These are phyloP conservation scores for Jamesozyma rosinii DNA, from an alignment of 805 yeast species.

Conservation along the genomic window DNA sequence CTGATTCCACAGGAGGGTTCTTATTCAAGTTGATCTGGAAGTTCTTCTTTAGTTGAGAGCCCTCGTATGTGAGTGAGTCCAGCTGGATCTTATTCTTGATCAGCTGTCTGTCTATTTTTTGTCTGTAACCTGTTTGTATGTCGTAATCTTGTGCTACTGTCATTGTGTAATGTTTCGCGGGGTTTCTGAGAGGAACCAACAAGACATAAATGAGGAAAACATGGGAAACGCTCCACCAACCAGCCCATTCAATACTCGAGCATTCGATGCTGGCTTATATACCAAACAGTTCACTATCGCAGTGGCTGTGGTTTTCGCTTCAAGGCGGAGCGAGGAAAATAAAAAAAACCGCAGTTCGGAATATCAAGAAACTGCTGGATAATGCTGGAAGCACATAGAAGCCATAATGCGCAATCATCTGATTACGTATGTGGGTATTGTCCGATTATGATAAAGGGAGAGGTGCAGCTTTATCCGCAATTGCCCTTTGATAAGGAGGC, in stretches of 20 bases:
- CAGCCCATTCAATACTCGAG: neutral
- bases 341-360: neutral
- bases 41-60: conserved; percentile 14
- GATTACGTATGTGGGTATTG: no score
- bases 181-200: no score
- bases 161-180: neutral
- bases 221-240: no score
- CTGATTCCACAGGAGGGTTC: conserved; percentile 12
- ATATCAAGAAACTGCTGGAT: neutral
- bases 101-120: conserved; percentile 12
- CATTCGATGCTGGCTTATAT: neutral
- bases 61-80: conserved; percentile 24
- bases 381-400: neutral
- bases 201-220: no score
- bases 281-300: neutral
- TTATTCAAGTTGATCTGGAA: conserved; percentile 19
- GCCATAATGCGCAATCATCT: no score
- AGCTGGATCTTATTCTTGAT: conserved; percentile 22
- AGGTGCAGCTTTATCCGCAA: no score
- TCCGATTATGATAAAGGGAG: no score
- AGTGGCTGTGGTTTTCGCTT: no score
- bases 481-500: no score
- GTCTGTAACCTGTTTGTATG: conserved; percentile 1
- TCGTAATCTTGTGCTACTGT: conserved; percentile 1
- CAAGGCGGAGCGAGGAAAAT: no score